Percentiles rank a stretch among this genome's conserved stretches.
Conservation (phyloP, 805 yeast genomes). For the Metschnikowia drakensbergensis region DNA sequence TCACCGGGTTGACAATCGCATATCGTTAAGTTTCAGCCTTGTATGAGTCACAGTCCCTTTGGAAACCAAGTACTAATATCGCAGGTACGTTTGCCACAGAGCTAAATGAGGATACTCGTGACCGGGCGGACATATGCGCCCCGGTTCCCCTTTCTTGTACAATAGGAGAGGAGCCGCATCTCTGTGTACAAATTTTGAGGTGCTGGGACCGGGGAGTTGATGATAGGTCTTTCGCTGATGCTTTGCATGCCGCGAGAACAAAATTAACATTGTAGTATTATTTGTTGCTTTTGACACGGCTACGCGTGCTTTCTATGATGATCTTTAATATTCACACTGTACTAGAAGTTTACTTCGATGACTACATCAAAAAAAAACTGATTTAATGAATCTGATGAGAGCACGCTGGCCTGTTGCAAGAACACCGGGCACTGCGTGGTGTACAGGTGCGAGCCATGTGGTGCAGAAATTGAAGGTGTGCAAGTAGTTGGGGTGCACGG, state of each 20-base stretch:
- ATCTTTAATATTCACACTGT: slow-evolving; percentile 51
- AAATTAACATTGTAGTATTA: slow-evolving; percentile 8
- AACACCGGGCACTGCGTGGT: no score
- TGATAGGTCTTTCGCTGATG: slow-evolving; percentile 47
- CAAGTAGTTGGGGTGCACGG: no score
- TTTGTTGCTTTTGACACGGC: slow-evolving; percentile 21
- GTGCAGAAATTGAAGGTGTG: no score
- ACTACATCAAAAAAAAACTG: slow-evolving; percentile 39
- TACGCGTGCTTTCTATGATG: slow-evolving; percentile 34
- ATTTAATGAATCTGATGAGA: slow-evolving; percentile 47
- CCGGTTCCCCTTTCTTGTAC: slow-evolving; percentile 38
- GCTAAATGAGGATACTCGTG: slow-evolving; percentile 42
- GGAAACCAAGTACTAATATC: slow-evolving; percentile 8
- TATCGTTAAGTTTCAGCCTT: slow-evolving; percentile 63
- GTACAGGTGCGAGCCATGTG: no score
- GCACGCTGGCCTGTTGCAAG: not conserved
- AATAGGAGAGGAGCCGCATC: slow-evolving; percentile 42
- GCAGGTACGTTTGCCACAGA: slow-evolving; percentile 16
- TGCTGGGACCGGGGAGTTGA: slow-evolving; percentile 47
- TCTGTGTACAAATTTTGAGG: slow-evolving; percentile 51
- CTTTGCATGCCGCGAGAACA: not conserved
- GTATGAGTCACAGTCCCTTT: slow-evolving; percentile 42
- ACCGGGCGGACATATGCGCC: slow-evolving; percentile 50
- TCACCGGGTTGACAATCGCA: slow-evolving; percentile 49
- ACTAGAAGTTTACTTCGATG: slow-evolving; percentile 39